These are phyloP conservation scores for Lyophyllum atratum DNA, from an alignment of 768 basidiomycete genomes.

Conservation along the genomic window DNA sequence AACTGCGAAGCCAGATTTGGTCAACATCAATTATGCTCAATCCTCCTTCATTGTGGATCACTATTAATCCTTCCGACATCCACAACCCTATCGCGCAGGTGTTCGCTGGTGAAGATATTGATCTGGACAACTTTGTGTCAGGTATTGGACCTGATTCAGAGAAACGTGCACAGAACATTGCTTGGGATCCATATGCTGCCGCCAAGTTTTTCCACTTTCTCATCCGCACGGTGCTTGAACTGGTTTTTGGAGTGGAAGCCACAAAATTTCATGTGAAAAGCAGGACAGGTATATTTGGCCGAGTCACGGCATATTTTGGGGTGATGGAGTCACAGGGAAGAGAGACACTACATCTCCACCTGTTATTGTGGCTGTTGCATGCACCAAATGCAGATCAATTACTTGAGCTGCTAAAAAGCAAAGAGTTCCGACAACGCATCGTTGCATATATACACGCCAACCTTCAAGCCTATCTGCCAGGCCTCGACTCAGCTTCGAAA, in stretches of 20 bases:
- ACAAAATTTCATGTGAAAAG: constrained; percentile 16
- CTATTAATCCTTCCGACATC: constrained; percentile 41
- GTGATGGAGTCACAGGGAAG: constrained; percentile 4
- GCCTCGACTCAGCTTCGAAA: constrained; percentile 24
- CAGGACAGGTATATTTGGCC: constrained; percentile 30
- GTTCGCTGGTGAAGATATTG: constrained; percentile 41
- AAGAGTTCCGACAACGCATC: constrained; percentile 27
- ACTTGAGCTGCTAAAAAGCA: constrained; percentile 18
- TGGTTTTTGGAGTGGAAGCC: constrained; percentile 29
- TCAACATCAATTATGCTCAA: constrained; percentile 25
- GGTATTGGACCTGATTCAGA: constrained; percentile 24
- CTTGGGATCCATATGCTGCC: background rate
- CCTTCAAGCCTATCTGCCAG: constrained; percentile 21
- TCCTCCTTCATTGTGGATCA: constrained; percentile 42
- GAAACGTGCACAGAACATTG: background rate
- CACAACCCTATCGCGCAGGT: constrained; percentile 48
- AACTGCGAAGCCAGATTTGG: constrained; percentile 37
- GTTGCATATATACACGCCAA: constrained; percentile 31
- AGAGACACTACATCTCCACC: constrained; percentile 33
- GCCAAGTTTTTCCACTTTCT: constrained; percentile 20
- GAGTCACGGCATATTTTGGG: constrained; percentile 34
- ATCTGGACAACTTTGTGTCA: constrained; percentile 37
- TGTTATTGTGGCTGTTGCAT: constrained; percentile 32
- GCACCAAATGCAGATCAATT: constrained; percentile 31
- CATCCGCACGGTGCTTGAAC: constrained; percentile 29